Evolutionary conservation across 2,329 filamentous ascomycete species (phyloP), one percentile per base, ranked within the genome.

Genomic region (Aspergillus fijiensis): DNA sequence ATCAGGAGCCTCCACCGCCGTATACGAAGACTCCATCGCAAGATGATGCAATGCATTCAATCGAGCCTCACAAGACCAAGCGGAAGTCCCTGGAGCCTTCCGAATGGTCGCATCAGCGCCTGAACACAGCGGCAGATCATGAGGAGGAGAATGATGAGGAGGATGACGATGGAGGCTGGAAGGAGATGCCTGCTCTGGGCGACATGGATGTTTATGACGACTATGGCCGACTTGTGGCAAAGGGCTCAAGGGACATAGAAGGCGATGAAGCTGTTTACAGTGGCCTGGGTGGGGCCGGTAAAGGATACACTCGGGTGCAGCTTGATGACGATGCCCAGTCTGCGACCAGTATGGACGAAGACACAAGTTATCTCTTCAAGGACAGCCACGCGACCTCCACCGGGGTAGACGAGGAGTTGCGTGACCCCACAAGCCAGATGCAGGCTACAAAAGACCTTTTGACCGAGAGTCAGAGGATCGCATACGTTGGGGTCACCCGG

Each of bases 161-260:
- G 11, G 86, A 86, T 5, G 89, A 89, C n/a, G 87, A 72, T 51
- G 63, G 80, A 1, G 86, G 83, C 55, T 99, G 95, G 95, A 92
- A 97, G 78, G 85, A 87, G 2, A 99, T 99, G 95, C 95, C 94
- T 1, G 87, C 95, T 1, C 92, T 93, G 70, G 95, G 93, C 7
- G 89, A 89, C 42, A 96, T 95, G 73, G 94, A 98, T 76, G 90
- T 96, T 66, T 99, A 98, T 75, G 92, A 99, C 72, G 95, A 99
- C 70, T 89, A 96, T 74, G 90, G 96, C 67, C 90, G 85, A 66
- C 82, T 99, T 29, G 83, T 99, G 65, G 95, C 95, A 12, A 88
- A 85, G 64, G 94, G 96, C 67, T 89, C 89, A 60, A 81, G 84
- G 45, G 86, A 89, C 61, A 85, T 84, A 31, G 85, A 88, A 10